phyloP scores from a whole-genome alignment of 164 flowering plant species.

The Paratinospora sagittata region DNA sequence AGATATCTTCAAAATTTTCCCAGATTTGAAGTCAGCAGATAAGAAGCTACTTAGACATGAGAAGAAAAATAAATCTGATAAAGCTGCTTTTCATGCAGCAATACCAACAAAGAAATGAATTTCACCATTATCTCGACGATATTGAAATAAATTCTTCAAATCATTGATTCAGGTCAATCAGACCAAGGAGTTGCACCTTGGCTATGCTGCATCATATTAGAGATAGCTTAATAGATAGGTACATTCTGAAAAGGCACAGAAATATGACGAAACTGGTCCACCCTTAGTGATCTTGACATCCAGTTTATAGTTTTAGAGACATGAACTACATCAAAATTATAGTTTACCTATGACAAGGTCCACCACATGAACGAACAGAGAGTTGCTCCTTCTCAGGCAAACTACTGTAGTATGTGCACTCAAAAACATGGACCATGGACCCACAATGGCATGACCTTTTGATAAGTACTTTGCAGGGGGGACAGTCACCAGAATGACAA shows the following conservation, averaged over 20 bases:
- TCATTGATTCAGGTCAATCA: neutral
- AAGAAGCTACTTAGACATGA: neutral
- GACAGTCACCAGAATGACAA: conserved; percentile 83
- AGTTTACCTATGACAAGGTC: conserved; percentile 84
- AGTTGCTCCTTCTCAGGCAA: conserved; percentile 58
- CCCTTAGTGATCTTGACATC: neutral
- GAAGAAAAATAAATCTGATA: neutral
- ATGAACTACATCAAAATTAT: neutral
- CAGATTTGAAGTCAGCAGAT: neutral
- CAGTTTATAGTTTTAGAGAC: neutral
- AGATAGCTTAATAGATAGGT: neutral
- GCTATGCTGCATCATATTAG: too few relatives aligned
- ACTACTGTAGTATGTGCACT: conserved; percentile 67
- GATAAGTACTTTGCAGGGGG: conserved; percentile 71
- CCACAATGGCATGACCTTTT: conserved; percentile 96
- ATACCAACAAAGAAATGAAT: neutral
- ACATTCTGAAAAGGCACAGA: neutral
- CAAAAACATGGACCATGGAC: conserved; percentile 90
- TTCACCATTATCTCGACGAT: neutral
- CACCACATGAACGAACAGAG: conserved; percentile 73
- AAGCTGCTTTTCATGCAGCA: neutral
- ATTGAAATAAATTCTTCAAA: too few relatives aligned
- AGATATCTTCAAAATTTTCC: neutral
- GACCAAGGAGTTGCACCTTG: too few relatives aligned
- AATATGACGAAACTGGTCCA: neutral